phyloP scores from a whole-genome alignment of 805 yeast species.

The Kodamaea laetipori region DNA sequence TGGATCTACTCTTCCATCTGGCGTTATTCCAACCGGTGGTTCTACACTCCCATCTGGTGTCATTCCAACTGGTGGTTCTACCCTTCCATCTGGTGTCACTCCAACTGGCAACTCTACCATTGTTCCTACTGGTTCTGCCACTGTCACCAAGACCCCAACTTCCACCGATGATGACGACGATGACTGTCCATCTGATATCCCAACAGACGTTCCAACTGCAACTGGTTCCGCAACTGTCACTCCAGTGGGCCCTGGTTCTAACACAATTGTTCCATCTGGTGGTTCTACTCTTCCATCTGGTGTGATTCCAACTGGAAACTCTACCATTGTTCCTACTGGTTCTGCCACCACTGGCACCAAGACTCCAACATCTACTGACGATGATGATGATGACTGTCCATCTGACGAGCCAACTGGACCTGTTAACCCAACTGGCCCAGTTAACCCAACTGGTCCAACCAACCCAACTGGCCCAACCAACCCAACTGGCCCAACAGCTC shows the following conservation, averaged over 20 bases:
- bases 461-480: constrained; percentile 2
- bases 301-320: too few relatives aligned
- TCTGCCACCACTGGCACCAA: background rate
- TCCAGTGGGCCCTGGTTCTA: constrained; percentile 6
- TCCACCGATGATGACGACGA: constrained; percentile 10
- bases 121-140: too few relatives aligned
- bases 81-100: constrained; percentile 1
- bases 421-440: constrained; percentile 6
- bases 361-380: constrained; percentile 2
- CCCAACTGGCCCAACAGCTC: background rate
- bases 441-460: constrained; percentile 7
- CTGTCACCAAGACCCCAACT: background rate
- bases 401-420: constrained; percentile 1
- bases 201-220: constrained; percentile 5
- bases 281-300: background rate
- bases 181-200: constrained; percentile 10
- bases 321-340: background rate
- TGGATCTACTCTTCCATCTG: constrained; percentile 3
- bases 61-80: constrained; percentile 1
- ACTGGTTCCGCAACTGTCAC: constrained; percentile 2
- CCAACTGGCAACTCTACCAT: constrained; percentile 1
- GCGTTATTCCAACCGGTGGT: constrained; percentile 1
- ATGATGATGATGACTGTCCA: constrained; percentile 7
- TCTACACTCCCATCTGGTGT: constrained; percentile 2
- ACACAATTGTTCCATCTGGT: background rate